Evolutionary conservation across 345 rosid genomes (phyloP).

Genomic region (Bruguiera gymnorhiza): DNA sequence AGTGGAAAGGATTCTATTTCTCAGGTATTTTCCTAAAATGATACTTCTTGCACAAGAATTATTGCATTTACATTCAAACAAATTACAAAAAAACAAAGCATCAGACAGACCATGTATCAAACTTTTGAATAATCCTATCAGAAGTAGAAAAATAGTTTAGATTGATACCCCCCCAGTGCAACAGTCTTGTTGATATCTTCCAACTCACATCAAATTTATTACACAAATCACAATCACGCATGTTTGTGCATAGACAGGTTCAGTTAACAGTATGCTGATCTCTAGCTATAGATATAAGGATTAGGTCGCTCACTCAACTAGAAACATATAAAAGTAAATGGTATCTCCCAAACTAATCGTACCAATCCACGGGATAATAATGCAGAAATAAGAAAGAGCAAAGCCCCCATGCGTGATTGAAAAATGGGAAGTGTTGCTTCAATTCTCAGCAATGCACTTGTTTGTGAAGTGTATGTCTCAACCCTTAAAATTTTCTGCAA

Average conservation of each 20-base stretch:
- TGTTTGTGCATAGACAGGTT: neutral
- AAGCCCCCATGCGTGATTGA: conserved; percentile 92
- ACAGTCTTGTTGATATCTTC: too few species aligned
- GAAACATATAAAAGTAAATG: neutral
- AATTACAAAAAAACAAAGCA: too few species aligned
- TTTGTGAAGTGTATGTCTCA: conserved; percentile 46
- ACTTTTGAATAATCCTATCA: too few species aligned
- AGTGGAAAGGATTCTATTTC: too few species aligned
- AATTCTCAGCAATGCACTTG: conserved; percentile 54
- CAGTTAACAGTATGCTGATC: neutral
- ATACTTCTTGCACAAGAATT: too few species aligned
- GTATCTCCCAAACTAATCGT: too few species aligned
- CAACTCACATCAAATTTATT: neutral
- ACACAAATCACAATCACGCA: neutral
- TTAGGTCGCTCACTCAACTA: neutral
- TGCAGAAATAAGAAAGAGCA: conserved; percentile 91
- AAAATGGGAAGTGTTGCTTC: conserved; percentile 61
- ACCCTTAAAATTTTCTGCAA: conserved; percentile 69
- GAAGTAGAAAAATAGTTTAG: too few species aligned
- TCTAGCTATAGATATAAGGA: neutral
- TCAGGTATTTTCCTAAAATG: too few species aligned
- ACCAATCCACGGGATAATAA: conserved; percentile 95
- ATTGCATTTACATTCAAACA: too few species aligned
- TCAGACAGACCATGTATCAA: too few species aligned
- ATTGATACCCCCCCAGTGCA: too few species aligned